A percentile compares a stretch with the other conserved stretches of the same genome.
These are phyloP conservation scores for Dendrothele bispora DNA, from an alignment of 768 basidiomycete species.

Conservation along the genomic window DNA sequence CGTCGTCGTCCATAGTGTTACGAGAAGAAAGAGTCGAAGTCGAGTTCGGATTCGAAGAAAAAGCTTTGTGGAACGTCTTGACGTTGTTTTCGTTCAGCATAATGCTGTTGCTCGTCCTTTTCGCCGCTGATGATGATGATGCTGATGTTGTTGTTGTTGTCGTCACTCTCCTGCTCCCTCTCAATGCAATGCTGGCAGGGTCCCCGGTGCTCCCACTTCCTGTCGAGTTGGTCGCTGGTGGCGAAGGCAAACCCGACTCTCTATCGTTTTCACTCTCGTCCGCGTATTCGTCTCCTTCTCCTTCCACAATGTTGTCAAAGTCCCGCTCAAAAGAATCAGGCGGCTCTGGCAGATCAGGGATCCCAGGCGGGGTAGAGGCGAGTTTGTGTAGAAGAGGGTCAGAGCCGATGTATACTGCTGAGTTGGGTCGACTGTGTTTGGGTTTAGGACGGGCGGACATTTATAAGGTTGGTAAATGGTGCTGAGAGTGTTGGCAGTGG, in stretches of 20 bases:
- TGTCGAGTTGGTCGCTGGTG: conserved; percentile 84
- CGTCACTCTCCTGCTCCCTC: conserved; percentile 19
- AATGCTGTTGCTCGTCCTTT: conserved; percentile 25
- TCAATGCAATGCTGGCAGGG: conserved; percentile 41
- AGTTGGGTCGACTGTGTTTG: conserved; percentile 38
- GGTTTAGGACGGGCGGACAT: no score
- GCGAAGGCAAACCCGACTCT: conserved; percentile 75
- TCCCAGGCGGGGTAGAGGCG: conserved; percentile 35
- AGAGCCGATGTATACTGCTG: conserved; percentile 58
- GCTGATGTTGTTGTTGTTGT: no score
- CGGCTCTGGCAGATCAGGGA: conserved; percentile 72
- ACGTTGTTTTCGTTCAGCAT: conserved; percentile 43
- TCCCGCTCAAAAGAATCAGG: conserved; percentile 59
- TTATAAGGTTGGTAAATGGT: no score
- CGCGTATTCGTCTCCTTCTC: no score
- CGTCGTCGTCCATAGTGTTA: conserved; percentile 43
- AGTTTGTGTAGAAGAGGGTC: conserved; percentile 34
- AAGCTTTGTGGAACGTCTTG: conserved; percentile 28
- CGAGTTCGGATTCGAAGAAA: conserved; percentile 29
- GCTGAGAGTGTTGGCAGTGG: no score
- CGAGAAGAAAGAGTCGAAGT: no score
- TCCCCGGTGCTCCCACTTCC: conserved; percentile 78
- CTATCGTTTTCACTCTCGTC: no score
- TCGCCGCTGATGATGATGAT: conserved; percentile 13
- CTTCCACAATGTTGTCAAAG: no score